phyloP scores from a whole-genome alignment of 805 yeast species.

The Kuraishia hungarica region DNA sequence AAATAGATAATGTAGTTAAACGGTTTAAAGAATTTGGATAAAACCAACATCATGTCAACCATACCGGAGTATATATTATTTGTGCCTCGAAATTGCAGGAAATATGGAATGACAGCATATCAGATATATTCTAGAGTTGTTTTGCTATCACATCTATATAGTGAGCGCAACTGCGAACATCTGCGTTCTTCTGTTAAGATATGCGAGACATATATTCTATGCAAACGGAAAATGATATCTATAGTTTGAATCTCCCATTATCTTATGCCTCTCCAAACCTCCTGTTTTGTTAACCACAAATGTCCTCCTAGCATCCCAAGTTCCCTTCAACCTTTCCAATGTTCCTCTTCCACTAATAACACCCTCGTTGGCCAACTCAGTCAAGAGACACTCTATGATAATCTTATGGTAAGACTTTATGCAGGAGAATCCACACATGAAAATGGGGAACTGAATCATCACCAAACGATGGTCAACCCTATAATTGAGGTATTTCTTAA shows the following conservation, averaged over 20 bases:
- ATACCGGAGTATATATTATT: no score
- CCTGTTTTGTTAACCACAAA: not conserved
- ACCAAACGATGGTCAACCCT: constrained; percentile 22
- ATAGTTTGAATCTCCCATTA: not conserved
- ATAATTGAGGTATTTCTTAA: constrained; percentile 10
- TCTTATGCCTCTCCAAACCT: not conserved
- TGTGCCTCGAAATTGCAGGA: no score
- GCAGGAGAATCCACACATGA: constrained; percentile 18
- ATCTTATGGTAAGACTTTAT: constrained; percentile 16
- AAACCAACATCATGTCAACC: no score
- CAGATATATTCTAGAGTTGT: no score
- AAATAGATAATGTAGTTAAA: no score
- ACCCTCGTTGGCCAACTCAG: constrained; percentile 14
- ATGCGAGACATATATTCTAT: no score
- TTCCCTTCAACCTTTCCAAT: constrained; percentile 13
- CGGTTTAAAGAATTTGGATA: no score
- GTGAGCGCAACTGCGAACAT: no score
- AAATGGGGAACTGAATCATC: constrained; percentile 21
- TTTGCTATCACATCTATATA: no score
- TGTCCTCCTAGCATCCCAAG: constrained; percentile 17
- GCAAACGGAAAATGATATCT: not conserved
- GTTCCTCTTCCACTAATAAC: constrained; percentile 17
- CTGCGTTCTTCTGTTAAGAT: no score
- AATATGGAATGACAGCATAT: no score
- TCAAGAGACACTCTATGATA: constrained; percentile 17